Conservation (phyloP, 768 basidiomycete genomes). For the Phanerochaete carnosa region DNA sequence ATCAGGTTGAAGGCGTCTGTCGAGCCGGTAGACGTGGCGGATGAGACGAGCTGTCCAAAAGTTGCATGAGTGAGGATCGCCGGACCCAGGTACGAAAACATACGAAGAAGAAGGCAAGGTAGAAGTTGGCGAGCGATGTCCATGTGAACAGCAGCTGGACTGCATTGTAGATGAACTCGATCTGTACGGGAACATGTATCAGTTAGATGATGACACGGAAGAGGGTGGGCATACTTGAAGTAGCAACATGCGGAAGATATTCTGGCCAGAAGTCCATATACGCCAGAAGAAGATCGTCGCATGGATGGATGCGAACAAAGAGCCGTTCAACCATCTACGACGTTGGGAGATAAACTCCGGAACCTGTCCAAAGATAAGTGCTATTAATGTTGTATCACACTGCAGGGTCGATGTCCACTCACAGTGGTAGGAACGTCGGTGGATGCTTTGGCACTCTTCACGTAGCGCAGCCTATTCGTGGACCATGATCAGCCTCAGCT, state of each 20-base stretch:
- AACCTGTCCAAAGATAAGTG: constrained; percentile 36
- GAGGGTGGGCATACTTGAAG: constrained; percentile 40
- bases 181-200: constrained; percentile 28
- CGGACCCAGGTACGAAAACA: constrained; percentile 27
- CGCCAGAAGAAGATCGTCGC: constrained; percentile 86
- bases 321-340: constrained; percentile 86
- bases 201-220: not conserved
- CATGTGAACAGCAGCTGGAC: constrained; percentile 90
- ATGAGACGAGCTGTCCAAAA: constrained; percentile 64
- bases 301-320: constrained; percentile 90
- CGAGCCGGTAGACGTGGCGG: constrained; percentile 54
- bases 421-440: constrained; percentile 93
- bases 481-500: not conserved
- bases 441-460: constrained; percentile 90
- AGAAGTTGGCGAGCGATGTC: constrained; percentile 93
- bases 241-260: constrained; percentile 76
- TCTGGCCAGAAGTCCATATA: constrained; percentile 92
- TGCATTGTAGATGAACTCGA: constrained; percentile 92
- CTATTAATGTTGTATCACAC: not conserved
- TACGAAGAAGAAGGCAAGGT: constrained; percentile 91
- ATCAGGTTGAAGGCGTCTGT: constrained; percentile 82
- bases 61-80: not conserved
- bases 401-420: constrained; percentile 12
- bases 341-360: constrained; percentile 95
- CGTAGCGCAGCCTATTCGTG: constrained; percentile 68